Conservation (phyloP, 2,329 filamentous ascomycete genomes). For the Daldinia sp. region DNA sequence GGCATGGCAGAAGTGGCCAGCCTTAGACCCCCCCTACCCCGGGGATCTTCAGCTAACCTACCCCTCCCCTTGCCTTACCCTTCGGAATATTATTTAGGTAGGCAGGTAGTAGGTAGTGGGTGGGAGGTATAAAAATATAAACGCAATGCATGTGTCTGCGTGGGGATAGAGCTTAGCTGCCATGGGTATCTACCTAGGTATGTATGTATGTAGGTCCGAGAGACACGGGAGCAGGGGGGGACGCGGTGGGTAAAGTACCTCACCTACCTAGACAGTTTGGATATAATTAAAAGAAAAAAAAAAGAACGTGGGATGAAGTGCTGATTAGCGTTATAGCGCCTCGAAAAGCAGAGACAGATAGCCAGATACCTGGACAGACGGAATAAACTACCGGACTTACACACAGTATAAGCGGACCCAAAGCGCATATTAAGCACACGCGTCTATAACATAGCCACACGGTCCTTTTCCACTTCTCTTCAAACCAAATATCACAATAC, state of each 20-base stretch:
- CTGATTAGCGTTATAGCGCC: not conserved
- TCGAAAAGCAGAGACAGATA: not conserved
- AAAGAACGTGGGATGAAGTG: too few species aligned
- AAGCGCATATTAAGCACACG: not conserved
- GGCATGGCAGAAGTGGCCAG: not conserved
- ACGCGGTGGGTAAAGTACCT: not conserved
- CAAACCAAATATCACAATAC: too few species aligned
- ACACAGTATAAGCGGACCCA: not conserved
- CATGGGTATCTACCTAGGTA: not conserved
- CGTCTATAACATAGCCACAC: not conserved
- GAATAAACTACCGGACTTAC: not conserved
- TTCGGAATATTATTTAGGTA: not conserved
- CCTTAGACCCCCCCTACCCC: not conserved
- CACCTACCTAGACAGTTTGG: not conserved
- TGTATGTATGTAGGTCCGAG: not conserved
- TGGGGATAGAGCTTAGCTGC: not conserved
- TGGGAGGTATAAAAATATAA: not conserved
- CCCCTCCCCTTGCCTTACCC: not conserved
- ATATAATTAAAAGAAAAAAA: too few species aligned
- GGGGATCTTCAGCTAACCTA: not conserved
- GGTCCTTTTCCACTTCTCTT: too few species aligned
- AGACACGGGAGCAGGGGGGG: constrained; percentile 6
- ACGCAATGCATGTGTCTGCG: not conserved
- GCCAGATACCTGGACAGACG: not conserved
- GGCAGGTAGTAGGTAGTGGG: not conserved